A percentile compares a stretch with the other conserved stretches of the same genome.
Evolutionary conservation across 768 basidiomycete genomes (phyloP).

Genomic region (Kwoniella europaea): DNA sequence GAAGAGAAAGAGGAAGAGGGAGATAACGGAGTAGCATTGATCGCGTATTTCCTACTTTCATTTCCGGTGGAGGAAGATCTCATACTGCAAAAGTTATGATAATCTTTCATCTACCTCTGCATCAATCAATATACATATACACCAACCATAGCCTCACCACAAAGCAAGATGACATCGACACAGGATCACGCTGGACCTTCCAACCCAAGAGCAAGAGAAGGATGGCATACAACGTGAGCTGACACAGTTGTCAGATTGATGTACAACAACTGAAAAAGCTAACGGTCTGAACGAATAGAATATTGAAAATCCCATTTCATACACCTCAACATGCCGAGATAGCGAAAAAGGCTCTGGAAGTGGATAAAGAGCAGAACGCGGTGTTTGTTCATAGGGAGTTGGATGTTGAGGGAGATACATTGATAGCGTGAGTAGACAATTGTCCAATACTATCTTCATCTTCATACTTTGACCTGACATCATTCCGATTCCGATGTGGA

Average conservation of each 20-base stretch:
- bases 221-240: slow-evolving; percentile 33
- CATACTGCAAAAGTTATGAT: too few relatives aligned
- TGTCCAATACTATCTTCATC: slow-evolving; percentile 58
- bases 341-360: slow-evolving; percentile 81
- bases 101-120: neutral
- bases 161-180: slow-evolving; percentile 9
- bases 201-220: slow-evolving; percentile 29
- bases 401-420: slow-evolving; percentile 68
- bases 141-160: neutral
- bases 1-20: neutral
- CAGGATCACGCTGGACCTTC: slow-evolving; percentile 34
- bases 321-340: slow-evolving; percentile 75
- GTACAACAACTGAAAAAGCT: too few relatives aligned
- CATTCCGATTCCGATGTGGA: too few relatives aligned
- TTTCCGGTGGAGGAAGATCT: slow-evolving; percentile 5
- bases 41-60: neutral
- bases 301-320: slow-evolving; percentile 77
- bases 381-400: slow-evolving; percentile 77
- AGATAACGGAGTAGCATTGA: neutral
- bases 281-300: slow-evolving; percentile 58
- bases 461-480: neutral
- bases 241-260: neutral
- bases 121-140: neutral
- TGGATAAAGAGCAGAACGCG: slow-evolving; percentile 82
- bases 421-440: slow-evolving; percentile 72